phyloP scores from a whole-genome alignment of 208 protist genomes.

The Leishmania tropica region DNA sequence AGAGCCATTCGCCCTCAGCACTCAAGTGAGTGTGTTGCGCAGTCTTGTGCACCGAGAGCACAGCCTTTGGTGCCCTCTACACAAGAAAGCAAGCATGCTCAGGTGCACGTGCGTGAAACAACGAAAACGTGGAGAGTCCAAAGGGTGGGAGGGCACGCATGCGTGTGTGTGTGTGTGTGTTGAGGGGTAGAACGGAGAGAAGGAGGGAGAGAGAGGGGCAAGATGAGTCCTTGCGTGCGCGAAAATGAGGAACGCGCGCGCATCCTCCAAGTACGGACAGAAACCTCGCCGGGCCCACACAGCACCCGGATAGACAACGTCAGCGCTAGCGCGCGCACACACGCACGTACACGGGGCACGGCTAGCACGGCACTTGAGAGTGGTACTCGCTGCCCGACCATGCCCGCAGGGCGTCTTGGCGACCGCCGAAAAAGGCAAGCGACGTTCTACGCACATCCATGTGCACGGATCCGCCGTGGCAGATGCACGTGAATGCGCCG shows the following conservation, averaged over 20 bases:
- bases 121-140: not conserved
- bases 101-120: not conserved
- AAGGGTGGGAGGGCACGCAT: no score
- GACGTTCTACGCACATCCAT: not conserved
- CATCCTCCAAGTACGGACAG: not conserved
- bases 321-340: not conserved
- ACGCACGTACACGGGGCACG: not conserved
- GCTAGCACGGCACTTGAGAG: not conserved
- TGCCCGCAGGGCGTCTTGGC: not conserved
- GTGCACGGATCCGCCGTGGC: not conserved
- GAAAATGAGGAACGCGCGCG: not conserved
- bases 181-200: not conserved
- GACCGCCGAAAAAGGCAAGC: not conserved
- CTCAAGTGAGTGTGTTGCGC: not conserved
- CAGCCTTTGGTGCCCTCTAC: no score
- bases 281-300: not conserved
- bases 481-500: not conserved
- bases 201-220: not conserved
- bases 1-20: slow-evolving; percentile 9
- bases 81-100: not conserved
- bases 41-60: not conserved
- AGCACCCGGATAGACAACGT: not conserved
- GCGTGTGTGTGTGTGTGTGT: not conserved
- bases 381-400: not conserved
- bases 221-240: not conserved